phyloP scores from a whole-genome alignment of 148 eudicot species.

The Cornus controversa region DNA sequence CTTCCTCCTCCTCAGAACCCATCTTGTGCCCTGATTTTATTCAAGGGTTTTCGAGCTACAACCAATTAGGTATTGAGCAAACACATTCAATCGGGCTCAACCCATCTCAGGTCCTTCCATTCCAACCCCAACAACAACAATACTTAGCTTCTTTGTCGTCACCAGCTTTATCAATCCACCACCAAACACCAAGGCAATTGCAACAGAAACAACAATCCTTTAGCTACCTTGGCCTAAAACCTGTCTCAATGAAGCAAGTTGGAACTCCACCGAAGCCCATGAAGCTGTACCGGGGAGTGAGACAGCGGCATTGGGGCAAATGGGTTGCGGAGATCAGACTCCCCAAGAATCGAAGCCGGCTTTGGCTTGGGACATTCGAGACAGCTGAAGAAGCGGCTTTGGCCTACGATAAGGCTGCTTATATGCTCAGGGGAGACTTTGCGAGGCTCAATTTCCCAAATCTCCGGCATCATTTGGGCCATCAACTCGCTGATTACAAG shows the following conservation, averaged over 20 bases:
- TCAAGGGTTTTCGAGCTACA: constrained; percentile 26
- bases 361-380: constrained; percentile 86
- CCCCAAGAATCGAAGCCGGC: constrained; percentile 75
- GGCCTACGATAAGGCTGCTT: constrained; percentile 82
- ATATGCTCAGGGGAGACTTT: constrained; percentile 68
- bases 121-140: constrained; percentile 32
- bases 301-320: constrained; percentile 89
- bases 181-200: neutral
- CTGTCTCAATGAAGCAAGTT: constrained; percentile 47
- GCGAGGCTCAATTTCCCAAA: constrained; percentile 71
- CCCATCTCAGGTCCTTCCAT: constrained; percentile 42
- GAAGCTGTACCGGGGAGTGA: constrained; percentile 77
- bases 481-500: constrained; percentile 26
- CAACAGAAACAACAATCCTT: neutral
- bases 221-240: constrained; percentile 40
- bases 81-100: constrained; percentile 28
- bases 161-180: neutral
- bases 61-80: constrained; percentile 24
- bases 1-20: constrained; percentile 16
- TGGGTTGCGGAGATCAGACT: constrained; percentile 91
- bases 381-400: constrained; percentile 66
- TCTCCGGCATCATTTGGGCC: constrained; percentile 34
- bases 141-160: constrained; percentile 18
- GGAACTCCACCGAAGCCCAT: constrained; percentile 31
- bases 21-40: constrained; percentile 21